A percentile compares a stretch with the other conserved stretches of the same genome.
These are phyloP conservation scores for Cladophialophora exuberans DNA, from an alignment of 2,329 filamentous ascomycete species.

Conservation along the genomic window DNA sequence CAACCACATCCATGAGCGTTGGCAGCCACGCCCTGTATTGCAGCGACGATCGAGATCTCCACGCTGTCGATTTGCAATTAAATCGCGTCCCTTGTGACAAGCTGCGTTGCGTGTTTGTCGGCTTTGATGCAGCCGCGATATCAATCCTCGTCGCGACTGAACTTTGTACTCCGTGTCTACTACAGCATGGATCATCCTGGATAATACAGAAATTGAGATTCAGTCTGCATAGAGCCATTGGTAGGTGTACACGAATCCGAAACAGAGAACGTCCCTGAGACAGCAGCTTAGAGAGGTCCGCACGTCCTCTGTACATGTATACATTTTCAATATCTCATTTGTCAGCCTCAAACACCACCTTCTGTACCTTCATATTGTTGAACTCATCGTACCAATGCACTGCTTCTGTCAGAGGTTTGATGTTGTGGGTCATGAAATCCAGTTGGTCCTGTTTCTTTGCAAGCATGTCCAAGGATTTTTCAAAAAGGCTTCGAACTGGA, in stretches of 20 bases:
- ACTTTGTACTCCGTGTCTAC: background rate
- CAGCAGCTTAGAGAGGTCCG: background rate
- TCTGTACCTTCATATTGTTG: constrained; percentile 72
- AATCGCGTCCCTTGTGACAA: too few relatives aligned
- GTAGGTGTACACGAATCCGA: background rate
- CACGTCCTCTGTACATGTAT: background rate
- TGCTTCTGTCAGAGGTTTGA: constrained; percentile 70
- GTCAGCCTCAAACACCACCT: constrained; percentile 67
- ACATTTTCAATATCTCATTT: constrained; percentile 35
- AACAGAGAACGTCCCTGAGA: background rate
- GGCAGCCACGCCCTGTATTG: too few relatives aligned
- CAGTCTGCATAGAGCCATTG: constrained; percentile 4
- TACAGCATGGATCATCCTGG: constrained; percentile 3
- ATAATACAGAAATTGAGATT: constrained; percentile 7
- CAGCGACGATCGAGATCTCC: too few relatives aligned
- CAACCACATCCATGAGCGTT: too few relatives aligned
- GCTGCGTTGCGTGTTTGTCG: too few relatives aligned
- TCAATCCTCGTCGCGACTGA: background rate
- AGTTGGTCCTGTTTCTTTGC: constrained; percentile 69
- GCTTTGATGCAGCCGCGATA: constrained; percentile 1
- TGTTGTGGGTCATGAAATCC: constrained; percentile 74
- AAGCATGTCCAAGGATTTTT: constrained; percentile 65
- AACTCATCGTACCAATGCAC: constrained; percentile 72
- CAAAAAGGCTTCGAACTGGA: constrained; percentile 70
- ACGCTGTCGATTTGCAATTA: too few relatives aligned